A percentile compares a stretch with the other conserved stretches of the same genome.
Conservation (phyloP, 352 stramenopile genomes). For the Globisporangium apiculatum region DNA sequence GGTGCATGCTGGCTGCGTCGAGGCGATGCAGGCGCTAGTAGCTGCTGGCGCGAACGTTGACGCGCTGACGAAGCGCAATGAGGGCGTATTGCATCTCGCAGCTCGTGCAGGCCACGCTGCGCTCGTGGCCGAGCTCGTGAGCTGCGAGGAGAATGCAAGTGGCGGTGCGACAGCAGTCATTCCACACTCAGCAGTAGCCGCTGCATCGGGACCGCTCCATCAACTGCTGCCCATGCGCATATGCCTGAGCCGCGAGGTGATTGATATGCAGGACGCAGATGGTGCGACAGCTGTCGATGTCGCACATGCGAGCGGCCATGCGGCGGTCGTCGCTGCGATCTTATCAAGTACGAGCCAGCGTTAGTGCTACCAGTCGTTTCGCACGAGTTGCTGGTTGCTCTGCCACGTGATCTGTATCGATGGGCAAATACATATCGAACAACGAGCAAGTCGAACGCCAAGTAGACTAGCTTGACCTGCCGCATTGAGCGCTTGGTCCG, state of each 20-base stretch:
- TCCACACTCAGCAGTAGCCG: not conserved
- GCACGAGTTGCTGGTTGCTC: too few relatives aligned
- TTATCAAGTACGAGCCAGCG: not conserved
- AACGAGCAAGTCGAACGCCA: too few relatives aligned
- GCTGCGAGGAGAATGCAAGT: not conserved
- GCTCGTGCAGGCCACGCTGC: conserved; percentile 20
- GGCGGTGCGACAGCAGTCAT: conserved; percentile 14
- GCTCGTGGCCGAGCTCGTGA: conserved; percentile 18
- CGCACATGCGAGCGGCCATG: conserved; percentile 3
- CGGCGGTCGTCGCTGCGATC: not conserved
- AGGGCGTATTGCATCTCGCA: conserved; percentile 33
- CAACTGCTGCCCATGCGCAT: not conserved
- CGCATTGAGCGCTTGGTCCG: too few relatives aligned
- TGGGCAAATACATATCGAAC: too few relatives aligned
- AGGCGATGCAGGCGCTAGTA: conserved; percentile 16
- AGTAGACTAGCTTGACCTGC: too few relatives aligned
- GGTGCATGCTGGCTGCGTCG: conserved; percentile 31
- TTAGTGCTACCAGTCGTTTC: too few relatives aligned
- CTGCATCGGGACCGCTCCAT: not conserved
- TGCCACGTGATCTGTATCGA: too few relatives aligned
- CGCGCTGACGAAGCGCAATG: conserved; percentile 15
- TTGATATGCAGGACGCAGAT: conserved; percentile 3
- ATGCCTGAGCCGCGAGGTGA: not conserved
- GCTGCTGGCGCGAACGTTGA: conserved; percentile 14
- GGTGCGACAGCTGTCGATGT: conserved; percentile 5